Base-by-base conservation (phyloP, 1,139 yeast genomes). In the Groenewaldozyma sp. region DNA sequence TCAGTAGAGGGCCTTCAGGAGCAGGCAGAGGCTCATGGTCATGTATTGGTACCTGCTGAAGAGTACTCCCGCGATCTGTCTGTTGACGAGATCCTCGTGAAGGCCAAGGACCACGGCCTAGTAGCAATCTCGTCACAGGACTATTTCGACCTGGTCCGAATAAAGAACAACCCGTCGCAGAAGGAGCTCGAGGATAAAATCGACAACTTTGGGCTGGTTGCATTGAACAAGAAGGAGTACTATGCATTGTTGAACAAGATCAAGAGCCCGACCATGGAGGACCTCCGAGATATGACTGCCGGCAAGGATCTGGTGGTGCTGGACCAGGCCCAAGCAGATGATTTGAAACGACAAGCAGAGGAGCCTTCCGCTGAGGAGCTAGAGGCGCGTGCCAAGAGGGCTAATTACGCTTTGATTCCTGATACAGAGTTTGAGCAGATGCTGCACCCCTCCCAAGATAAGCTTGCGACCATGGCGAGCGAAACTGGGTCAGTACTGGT, bases 171-270 rank as follows among this genome's bases (percentile, higher is more conserved):
- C 17, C 45, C 46, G 28, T 41, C 56, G 13, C 48, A 45, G 16
- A 53, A 51, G 28, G 57, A 55, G 38, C 35, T 57, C 2, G 39
- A 37, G 10, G 39, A 39, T 3, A 49, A 47, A 22, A 59, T 58
- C 7, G 46, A 45, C 24, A 38, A 44, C 13, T 51, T 49, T 19
- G 57, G 54, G 2, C 37, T 50, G 22, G 28, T 40, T 5, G 45
- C 74, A 14, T 45, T 78, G n/a, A 66, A 77, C 3, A 50, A 56
- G 35, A 48, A 45, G 0, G 60, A 58, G 18, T 51, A 51, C 26
- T 44, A 49, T 3, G 44, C 41, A 2, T 43, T 55, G 24, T 9
- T 42, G 28, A 33, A 49, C 13, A 42, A 45, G 9, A 45, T 43
- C n/a, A 43, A 47, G 5, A 34, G 40, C n/a, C 50, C 58, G 4